Percentiles rank a stretch among this genome's conserved stretches.
Evolutionary conservation across 768 basidiomycete species (phyloP).

Genomic region (Termitomyces sp.): DNA sequence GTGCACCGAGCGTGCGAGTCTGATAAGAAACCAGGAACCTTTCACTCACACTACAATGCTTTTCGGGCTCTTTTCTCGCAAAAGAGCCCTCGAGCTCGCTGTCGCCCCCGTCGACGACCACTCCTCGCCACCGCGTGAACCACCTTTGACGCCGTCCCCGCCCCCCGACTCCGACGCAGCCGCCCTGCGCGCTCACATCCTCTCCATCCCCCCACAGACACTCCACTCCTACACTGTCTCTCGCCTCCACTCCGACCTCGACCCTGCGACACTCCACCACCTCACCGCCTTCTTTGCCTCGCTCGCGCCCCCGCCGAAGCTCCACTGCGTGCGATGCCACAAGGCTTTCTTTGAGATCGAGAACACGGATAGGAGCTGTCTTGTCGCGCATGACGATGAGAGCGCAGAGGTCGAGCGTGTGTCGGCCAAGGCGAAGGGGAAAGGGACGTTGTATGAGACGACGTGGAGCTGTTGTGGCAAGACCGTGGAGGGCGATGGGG

Average conservation of each 20-base stretch:
- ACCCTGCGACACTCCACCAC: conserved; percentile 31
- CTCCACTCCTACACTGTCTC: neutral
- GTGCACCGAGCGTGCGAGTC: neutral
- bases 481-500: conserved; percentile 49
- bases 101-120: conserved; percentile 3
- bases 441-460: conserved; percentile 40
- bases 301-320: conserved; percentile 58
- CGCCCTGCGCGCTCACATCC: neutral
- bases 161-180: conserved; percentile 6
- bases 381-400: conserved; percentile 75
- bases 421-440: conserved; percentile 19
- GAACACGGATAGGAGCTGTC: conserved; percentile 66
- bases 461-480: conserved; percentile 71
- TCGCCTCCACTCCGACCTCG: conserved; percentile 13
- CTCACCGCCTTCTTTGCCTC: conserved; percentile 55
- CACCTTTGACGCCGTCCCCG: conserved; percentile 13
- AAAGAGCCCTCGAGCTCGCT: conserved; percentile 12
- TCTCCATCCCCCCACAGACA: neutral
- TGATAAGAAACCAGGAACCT: too few species aligned
- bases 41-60: conserved; percentile 2
- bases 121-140: conserved; percentile 10
- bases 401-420: conserved; percentile 69
- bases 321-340: conserved; percentile 78
- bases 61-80: conserved; percentile 14
- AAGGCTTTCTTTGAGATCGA: conserved; percentile 64